These are phyloP conservation scores for Talaromyces sp. DNA, from an alignment of 2,329 filamentous ascomycete species.

Conservation along the genomic window DNA sequence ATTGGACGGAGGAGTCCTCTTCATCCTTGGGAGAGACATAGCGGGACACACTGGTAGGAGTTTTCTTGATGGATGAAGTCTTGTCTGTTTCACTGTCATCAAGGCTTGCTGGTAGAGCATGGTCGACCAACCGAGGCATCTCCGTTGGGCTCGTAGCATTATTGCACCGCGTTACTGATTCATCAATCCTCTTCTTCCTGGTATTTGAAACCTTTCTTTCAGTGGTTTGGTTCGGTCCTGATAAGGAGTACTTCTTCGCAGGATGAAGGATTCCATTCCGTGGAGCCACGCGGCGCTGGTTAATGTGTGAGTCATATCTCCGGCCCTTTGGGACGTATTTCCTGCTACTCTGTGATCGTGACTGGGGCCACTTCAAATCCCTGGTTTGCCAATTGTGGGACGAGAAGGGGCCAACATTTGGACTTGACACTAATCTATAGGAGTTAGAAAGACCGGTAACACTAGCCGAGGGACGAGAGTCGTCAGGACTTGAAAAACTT, in stretches of 20 bases:
- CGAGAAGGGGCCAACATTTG: neutral
- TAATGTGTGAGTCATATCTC: slow-evolving; percentile 6
- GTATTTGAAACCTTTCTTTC: neutral
- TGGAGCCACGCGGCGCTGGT: neutral
- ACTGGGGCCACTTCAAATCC: slow-evolving; percentile 10
- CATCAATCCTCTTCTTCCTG: neutral
- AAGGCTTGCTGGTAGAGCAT: slow-evolving; percentile 28
- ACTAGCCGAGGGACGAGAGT: neutral
- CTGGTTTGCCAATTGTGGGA: neutral
- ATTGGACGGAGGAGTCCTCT: slow-evolving; percentile 44
- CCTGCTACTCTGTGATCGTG: slow-evolving; percentile 9
- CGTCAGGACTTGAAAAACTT: slow-evolving; percentile 3
- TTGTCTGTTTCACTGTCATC: slow-evolving; percentile 22
- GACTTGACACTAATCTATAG: neutral
- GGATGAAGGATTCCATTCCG: neutral
- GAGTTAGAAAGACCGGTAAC: neutral
- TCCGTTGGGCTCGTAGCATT: slow-evolving; percentile 19
- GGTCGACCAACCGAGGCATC: slow-evolving; percentile 23
- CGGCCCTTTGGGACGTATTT: neutral
- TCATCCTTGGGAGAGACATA: slow-evolving; percentile 46
- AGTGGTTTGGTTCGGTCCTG: neutral
- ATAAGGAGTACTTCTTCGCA: neutral
- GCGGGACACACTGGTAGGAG: slow-evolving; percentile 45
- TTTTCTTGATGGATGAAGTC: neutral
- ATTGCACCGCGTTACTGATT: neutral